Conservation (phyloP, 2,329 filamentous ascomycete genomes). For the Curvularia sp. region DNA sequence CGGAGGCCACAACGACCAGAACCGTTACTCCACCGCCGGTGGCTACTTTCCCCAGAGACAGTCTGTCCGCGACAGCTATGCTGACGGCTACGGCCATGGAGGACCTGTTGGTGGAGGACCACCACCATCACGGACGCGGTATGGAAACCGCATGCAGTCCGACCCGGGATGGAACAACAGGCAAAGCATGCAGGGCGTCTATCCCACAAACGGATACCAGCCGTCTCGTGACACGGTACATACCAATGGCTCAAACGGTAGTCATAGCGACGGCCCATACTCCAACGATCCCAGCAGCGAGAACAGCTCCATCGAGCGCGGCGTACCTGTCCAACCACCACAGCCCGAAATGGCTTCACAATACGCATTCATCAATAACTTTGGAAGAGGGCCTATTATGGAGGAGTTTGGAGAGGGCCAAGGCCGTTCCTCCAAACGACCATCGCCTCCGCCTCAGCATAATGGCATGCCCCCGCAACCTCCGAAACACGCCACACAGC, state of each 20-base stretch:
- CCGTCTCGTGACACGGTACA: slow-evolving; percentile 87
- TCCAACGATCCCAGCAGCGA: slow-evolving; percentile 92
- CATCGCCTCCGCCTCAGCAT: slow-evolving; percentile 28
- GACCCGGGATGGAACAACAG: slow-evolving; percentile 53
- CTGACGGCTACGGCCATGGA: slow-evolving; percentile 39
- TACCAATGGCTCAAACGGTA: slow-evolving; percentile 76
- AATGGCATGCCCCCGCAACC: slow-evolving; percentile 29
- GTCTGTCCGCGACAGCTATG: slow-evolving; percentile 49
- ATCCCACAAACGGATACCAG: slow-evolving; percentile 67
- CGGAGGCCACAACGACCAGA: slow-evolving; percentile 36
- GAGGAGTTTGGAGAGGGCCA: slow-evolving; percentile 48
- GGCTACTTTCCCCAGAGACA: slow-evolving; percentile 51
- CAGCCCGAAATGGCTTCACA: slow-evolving; percentile 49
- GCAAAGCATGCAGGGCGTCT: slow-evolving; percentile 47
- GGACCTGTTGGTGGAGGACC: slow-evolving; percentile 48
- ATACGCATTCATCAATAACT: slow-evolving; percentile 66
- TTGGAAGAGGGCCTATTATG: slow-evolving; percentile 54
- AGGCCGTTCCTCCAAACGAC: slow-evolving; percentile 4
- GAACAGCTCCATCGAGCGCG: slow-evolving; percentile 86
- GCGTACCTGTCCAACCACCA: slow-evolving; percentile 55
- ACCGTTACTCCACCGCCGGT: slow-evolving; percentile 43
- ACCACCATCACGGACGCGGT: slow-evolving; percentile 45
- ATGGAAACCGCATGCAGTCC: slow-evolving; percentile 53
- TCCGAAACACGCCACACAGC: slow-evolving; percentile 29
- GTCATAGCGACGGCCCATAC: slow-evolving; percentile 73